Conservation (phyloP, 345 rosid genomes). For the Cardamine occulta region DNA sequence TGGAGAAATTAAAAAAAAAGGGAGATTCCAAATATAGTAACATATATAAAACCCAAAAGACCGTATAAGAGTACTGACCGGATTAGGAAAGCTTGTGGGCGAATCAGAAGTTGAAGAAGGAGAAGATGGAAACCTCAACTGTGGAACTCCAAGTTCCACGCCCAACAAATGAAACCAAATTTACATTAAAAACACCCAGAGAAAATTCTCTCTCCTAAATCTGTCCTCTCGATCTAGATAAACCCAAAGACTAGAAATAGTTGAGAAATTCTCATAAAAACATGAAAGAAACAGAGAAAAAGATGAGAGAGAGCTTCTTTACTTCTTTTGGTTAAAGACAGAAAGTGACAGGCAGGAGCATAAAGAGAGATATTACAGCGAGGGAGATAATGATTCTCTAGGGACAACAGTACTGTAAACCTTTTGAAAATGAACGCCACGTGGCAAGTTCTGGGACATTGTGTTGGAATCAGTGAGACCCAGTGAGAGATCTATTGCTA, state of each 20-base stretch:
- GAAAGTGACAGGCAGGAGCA: constrained; percentile 40
- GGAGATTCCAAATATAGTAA: constrained; percentile 33
- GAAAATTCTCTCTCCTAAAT: neutral
- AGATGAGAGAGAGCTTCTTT: constrained; percentile 32
- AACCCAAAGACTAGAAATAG: constrained; percentile 12
- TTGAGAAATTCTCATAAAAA: constrained; percentile 8
- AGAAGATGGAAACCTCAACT: constrained; percentile 10
- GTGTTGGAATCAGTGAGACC: constrained; percentile 25
- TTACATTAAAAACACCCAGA: neutral
- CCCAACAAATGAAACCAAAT: neutral
- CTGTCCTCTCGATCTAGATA: constrained; percentile 12
- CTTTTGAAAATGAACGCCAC: constrained; percentile 28
- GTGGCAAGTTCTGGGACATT: constrained; percentile 35
- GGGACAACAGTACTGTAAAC: constrained; percentile 36
- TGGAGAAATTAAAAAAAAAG: neutral
- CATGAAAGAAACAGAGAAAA: constrained; percentile 40
- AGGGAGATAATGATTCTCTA: constrained; percentile 42
- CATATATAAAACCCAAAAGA: neutral
- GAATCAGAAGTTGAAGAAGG: constrained; percentile 36
- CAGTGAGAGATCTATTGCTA: constrained; percentile 36
- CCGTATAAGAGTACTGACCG: constrained; percentile 26
- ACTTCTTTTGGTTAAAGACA: constrained; percentile 37
- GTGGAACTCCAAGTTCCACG: constrained; percentile 35
- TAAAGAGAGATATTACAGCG: constrained; percentile 40
- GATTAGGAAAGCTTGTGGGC: constrained; percentile 34